Evolutionary conservation across 1,139 yeast species (phyloP), one percentile per base, ranked within the genome.

Genomic region (Saccharomycopsis phalli): DNA sequence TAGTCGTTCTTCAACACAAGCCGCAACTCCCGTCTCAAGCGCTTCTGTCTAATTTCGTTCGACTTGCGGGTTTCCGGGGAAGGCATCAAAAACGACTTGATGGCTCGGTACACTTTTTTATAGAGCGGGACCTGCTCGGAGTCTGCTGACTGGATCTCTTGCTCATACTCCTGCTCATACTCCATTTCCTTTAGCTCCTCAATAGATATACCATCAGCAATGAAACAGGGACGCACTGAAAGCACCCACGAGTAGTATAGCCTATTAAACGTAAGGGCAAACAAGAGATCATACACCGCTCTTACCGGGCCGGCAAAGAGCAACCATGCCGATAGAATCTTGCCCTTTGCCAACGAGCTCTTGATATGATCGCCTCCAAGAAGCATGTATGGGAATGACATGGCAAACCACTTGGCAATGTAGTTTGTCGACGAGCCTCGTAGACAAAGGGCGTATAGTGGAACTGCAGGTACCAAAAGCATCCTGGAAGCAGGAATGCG

Each of bases 241-340:
- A 47, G 49, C 22, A 54, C 51, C 60, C 59, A 56, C 17, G 51
- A 55, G 46, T 71, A 74, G 50, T 72, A 71, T 2, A 62, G 38
- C 37, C 68, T 58, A 50, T 74, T 73, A 36, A 72, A 50, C 0
- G 74, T 65, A 16, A 69, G 39, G 19, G 66, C 56, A 49, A 60
- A 68, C 16, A 67, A 36, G 1, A 65, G 27, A 38, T 60, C 66
- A 51, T 73, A 72, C 0, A 55, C 37, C 57, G 65, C 59, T 38
- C 71, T 57, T 5, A 57, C 31, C 0, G 71, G 70, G 4, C 47
- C 44, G n/a, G 50, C 22, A 5, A 37, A 22, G 3, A 50, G 18
- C 7, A 51, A 17, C 27, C 42, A 47, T 4, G 39, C 13, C 19
- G 46, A 47, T n/a, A 52, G 50, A 2, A 51, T 51, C 13, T 34